These are phyloP conservation scores for Baorangia bicolor DNA, from an alignment of 768 basidiomycete species.

Conservation along the genomic window DNA sequence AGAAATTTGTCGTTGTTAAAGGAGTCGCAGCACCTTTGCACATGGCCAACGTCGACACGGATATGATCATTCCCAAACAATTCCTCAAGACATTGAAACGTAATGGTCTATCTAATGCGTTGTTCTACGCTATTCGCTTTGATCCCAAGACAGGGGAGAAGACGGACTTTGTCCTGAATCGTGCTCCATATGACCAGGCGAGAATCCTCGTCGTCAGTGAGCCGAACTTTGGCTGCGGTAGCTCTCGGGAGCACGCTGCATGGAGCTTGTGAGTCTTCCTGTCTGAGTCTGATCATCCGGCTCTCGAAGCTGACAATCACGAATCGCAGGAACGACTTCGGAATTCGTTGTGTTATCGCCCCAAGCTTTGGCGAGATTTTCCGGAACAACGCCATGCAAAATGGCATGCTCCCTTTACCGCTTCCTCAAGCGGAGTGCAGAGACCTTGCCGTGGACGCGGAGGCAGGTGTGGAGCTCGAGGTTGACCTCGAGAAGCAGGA, in stretches of 20 bases:
- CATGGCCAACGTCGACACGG: conserved; percentile 87
- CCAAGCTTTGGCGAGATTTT: conserved; percentile 92
- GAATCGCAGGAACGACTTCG: conserved; percentile 72
- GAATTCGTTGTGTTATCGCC: conserved; percentile 84
- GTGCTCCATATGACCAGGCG: conserved; percentile 69
- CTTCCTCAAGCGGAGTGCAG: conserved; percentile 71
- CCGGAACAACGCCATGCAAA: conserved; percentile 87
- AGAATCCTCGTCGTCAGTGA: conserved; percentile 83
- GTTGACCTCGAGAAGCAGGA: conserved; percentile 84
- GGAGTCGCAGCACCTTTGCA: conserved; percentile 79
- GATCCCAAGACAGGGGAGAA: conserved; percentile 75
- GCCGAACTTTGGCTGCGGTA: conserved; percentile 89
- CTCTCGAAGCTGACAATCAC: background rate
- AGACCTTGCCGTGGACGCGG: conserved; percentile 73
- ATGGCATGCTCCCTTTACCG: conserved; percentile 83
- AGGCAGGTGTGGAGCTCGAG: conserved; percentile 71
- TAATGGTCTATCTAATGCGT: conserved; percentile 78
- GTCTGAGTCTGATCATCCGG: background rate
- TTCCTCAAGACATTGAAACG: conserved; percentile 91
- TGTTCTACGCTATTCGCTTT: conserved; percentile 81
- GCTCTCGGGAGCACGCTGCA: conserved; percentile 88
- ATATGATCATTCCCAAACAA: conserved; percentile 93
- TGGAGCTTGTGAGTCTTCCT: conserved; percentile 68
- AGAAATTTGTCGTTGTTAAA: conserved; percentile 67
- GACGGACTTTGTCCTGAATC: conserved; percentile 85